Evolutionary conservation across 148 eudicot genomes (phyloP), one percentile per base, ranked within the genome.

Genomic region (Drosera capensis): DNA sequence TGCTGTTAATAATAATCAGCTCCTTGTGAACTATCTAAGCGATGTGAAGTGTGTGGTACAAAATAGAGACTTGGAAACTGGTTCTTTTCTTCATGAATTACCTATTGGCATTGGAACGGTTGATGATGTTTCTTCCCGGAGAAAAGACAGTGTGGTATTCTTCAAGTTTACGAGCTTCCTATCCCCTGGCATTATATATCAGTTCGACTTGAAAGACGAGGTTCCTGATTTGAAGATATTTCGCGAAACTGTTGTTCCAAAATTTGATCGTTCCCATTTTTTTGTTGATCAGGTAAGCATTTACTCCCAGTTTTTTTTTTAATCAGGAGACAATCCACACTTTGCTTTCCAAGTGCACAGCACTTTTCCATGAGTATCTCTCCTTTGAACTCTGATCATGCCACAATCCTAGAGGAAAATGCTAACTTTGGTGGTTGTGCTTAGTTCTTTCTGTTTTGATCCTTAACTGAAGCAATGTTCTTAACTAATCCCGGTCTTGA

Each of bases 51-150:
- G 73, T 55, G 71, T 78, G 61, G 54, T 90, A 47, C 82, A 90
- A 67, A 54, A 84, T 30, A 71, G 95, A 64, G 93, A 90, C 66
- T 66, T 90, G 60, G 63, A 59, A 59, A 69, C 66, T 6, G 95
- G 99, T 18, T 63, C 74, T 20, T 51, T 84, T 40, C 43, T 75
- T 60, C 85, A 76, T 63, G 56, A 67, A 45, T 59, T 90, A 51
- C 93, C 95, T 26, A 73, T 84, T 55, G 99, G 84, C 45, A 90
- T 90, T 56, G 99, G 99, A 39, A 51, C 87, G 5, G 85, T 84
- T 37, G 65, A 68, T 49, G 82, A 60, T 40, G 59, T 90, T 65
- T 80, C 93, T 67, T 73, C 71, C 25, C 56, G 73, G 44, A 72
- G 99, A 0, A 63, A 84, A 62, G 87, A 90, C 51, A 70, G 52